Conservation (phyloP, 2,329 filamentous ascomycete species). For the Botrytis fabae region DNA sequence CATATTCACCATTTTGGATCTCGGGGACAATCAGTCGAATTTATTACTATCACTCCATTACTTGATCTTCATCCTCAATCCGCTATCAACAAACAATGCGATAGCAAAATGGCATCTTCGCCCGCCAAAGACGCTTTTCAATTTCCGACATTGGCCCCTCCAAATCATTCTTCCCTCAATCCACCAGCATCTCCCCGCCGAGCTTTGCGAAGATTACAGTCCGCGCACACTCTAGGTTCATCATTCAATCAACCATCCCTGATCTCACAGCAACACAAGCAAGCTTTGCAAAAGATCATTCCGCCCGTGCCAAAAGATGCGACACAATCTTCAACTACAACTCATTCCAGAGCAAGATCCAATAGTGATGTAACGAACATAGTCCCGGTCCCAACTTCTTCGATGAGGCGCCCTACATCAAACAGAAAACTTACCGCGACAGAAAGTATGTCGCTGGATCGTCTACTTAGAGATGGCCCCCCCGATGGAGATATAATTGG, state of each 20-base stretch:
- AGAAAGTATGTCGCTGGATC: constrained; percentile 66
- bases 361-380: constrained; percentile 68
- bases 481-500: constrained; percentile 66
- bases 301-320: constrained; percentile 22
- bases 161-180: constrained; percentile 43
- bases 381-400: constrained; percentile 43
- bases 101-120: constrained; percentile 24
- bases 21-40: background rate
- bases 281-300: constrained; percentile 43
- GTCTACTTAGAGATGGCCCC: constrained; percentile 78
- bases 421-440: constrained; percentile 51
- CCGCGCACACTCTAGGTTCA: constrained; percentile 67
- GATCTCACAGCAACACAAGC: constrained; percentile 62
- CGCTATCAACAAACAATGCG: background rate
- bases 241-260: constrained; percentile 53
- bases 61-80: no score
- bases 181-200: constrained; percentile 63
- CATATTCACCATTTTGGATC: background rate
- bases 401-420: constrained; percentile 47
- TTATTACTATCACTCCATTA: background rate
- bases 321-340: constrained; percentile 29
- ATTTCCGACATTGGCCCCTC: constrained; percentile 27
- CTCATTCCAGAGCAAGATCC: constrained; percentile 59
- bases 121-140: constrained; percentile 36
- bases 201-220: constrained; percentile 71